A percentile compares a stretch with the other conserved stretches of the same genome.
Conservation (phyloP, 345 rosid genomes). For the Salix udensis region DNA sequence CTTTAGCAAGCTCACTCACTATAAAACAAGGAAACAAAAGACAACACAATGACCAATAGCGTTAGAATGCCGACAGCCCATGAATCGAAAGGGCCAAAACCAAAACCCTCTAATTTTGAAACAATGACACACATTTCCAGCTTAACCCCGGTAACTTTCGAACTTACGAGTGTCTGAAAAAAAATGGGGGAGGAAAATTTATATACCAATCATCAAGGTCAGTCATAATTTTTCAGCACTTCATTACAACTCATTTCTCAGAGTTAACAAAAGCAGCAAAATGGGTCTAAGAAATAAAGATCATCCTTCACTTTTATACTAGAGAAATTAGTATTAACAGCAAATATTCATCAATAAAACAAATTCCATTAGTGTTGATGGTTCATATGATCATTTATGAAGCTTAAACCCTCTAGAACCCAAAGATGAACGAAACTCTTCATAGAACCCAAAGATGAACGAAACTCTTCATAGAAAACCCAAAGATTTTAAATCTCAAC, state of each 20-base stretch:
- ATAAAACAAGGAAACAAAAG: slow-evolving; percentile 1
- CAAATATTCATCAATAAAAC: too few relatives aligned
- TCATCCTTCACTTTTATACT: not conserved
- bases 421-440: not conserved
- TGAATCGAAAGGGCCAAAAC: not conserved
- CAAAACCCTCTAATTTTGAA: not conserved
- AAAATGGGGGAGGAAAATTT: too few relatives aligned
- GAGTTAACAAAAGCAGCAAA: not conserved
- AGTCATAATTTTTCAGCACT: too few relatives aligned
- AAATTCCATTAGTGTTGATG: not conserved
- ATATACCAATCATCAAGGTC: not conserved
- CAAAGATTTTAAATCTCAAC: too few relatives aligned
- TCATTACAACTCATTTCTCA: not conserved
- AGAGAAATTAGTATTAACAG: not conserved
- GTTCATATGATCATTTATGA: not conserved
- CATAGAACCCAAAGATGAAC: too few relatives aligned
- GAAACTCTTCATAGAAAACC: too few relatives aligned
- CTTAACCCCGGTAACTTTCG: not conserved
- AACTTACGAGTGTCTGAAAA: not conserved
- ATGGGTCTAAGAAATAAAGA: not conserved
- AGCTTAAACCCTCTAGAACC: not conserved
- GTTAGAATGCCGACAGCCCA: not conserved
- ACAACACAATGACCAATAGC: not conserved
- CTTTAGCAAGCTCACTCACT: slow-evolving; percentile 59
- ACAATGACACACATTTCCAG: not conserved